phyloP scores from a whole-genome alignment of 306 rosid species.

The Fagus sylvatica region DNA sequence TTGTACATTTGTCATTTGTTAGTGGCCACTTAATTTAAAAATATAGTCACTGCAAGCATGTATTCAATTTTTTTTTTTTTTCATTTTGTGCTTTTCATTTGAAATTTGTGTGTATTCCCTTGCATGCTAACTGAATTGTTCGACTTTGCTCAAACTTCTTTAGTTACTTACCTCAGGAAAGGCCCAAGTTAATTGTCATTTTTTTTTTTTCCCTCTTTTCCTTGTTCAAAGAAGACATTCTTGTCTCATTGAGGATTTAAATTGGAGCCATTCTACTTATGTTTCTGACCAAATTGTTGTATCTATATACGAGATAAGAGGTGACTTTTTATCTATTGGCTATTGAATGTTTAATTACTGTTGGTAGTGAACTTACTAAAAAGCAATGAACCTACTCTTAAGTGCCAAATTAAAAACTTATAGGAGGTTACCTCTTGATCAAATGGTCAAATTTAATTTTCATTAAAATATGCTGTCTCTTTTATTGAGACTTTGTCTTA shows the following conservation, averaged over 20 bases:
- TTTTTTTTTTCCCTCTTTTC: neutral
- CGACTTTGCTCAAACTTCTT: no score
- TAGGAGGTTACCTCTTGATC: neutral
- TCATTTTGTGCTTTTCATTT: no score
- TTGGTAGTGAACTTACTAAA: neutral
- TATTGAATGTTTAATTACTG: neutral
- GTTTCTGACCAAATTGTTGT: neutral
- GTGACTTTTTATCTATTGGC: neutral
- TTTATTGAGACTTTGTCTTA: neutral
- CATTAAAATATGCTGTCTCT: neutral
- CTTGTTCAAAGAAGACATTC: neutral
- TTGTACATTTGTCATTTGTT: no score
- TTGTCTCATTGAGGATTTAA: neutral
- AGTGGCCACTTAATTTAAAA: no score
- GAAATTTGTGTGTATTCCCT: no score
- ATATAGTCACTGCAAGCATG: no score
- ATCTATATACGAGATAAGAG: neutral
- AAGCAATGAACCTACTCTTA: neutral
- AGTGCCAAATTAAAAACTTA: neutral
- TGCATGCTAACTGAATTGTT: no score
- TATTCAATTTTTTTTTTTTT: no score
- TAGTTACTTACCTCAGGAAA: no score
- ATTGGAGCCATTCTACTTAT: neutral
- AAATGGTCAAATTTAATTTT: neutral
- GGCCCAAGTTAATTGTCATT: no score